Base-by-base conservation (phyloP, 2,329 filamentous ascomycete species). In the Alternaria sp. region DNA sequence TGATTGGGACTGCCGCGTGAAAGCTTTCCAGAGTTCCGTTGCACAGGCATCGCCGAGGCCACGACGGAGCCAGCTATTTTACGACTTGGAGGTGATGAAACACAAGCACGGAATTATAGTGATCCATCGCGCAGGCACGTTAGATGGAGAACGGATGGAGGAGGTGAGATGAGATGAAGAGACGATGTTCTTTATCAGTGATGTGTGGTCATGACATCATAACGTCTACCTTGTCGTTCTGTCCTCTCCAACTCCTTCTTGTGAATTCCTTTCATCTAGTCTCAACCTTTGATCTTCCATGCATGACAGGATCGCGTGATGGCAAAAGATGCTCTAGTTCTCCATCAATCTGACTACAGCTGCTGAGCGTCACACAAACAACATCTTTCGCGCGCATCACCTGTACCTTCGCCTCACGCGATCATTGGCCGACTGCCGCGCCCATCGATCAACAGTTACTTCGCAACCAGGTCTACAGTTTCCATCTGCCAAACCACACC, bases 401-500 rank as follows among this genome's bases (percentile, higher is more conserved):
- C 38, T 22, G 4, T 22, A 40, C 36, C 36, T 20, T 9, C n/a
- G 2, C 36, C n/a, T 20, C 1, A 9, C n/a, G 36, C 4, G 9
- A 20, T 38, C 7, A 38, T 11, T 9, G 9, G 34, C 34, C 16
- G 3, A 38, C 34, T n/a, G n/a, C 16, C 14, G 10, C 7, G 14
- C n/a, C 34, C 7, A 38, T 38, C 32, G 16, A 38, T n/a, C 34
- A 38, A 14, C 10, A 3, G n/a, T 4, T n/a, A n/a, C 8, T 10
- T 8, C 30, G 34, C 7, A 14, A 2, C 28, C 20, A 14, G 5
- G 18, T 60, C 48, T 41, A 71, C 34, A 78, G 57, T 7, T 51
- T 68, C 73, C 71, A 75, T 48, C 69, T 68, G 30, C 54, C 54
- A 53, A 78, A 76, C 68, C 74, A 78, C 3, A 70, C 60, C 45